Percentiles rank a stretch among this genome's conserved stretches.
Evolutionary conservation across 2,329 filamentous ascomycete genomes (phyloP).

Genomic region (Hypoxylon sp.): DNA sequence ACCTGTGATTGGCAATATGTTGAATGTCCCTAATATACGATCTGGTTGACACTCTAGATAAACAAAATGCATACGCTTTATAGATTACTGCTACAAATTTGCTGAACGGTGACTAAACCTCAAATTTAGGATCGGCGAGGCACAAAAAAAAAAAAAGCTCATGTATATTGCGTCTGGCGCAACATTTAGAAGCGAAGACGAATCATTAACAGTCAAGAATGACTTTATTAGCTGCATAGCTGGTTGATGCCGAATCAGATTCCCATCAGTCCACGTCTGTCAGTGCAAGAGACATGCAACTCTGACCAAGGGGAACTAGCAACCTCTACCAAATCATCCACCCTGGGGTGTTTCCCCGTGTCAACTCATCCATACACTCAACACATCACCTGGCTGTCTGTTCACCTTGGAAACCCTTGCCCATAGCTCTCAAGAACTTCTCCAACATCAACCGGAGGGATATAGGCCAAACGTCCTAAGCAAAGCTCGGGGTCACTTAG

Average conservation of each 20-base stretch:
- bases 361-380: background rate
- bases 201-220: background rate
- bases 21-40: background rate
- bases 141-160: background rate
- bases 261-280: background rate
- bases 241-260: background rate
- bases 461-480: slow-evolving; percentile 2
- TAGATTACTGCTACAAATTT: too few relatives aligned
- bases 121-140: background rate
- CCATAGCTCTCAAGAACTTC: background rate
- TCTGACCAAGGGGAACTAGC: background rate
- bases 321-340: background rate
- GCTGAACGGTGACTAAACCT: background rate
- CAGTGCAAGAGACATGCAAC: background rate
- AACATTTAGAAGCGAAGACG: background rate
- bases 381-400: background rate
- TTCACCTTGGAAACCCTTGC: background rate
- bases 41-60: too few relatives aligned
- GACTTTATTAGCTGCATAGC: background rate
- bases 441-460: background rate
- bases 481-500: background rate
- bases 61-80: background rate
- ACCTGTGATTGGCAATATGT: background rate
- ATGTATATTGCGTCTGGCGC: too few relatives aligned
- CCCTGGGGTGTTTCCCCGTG: background rate